Base-by-base conservation (phyloP, 2,329 filamentous ascomycete species). In the Penicillium paneum region DNA sequence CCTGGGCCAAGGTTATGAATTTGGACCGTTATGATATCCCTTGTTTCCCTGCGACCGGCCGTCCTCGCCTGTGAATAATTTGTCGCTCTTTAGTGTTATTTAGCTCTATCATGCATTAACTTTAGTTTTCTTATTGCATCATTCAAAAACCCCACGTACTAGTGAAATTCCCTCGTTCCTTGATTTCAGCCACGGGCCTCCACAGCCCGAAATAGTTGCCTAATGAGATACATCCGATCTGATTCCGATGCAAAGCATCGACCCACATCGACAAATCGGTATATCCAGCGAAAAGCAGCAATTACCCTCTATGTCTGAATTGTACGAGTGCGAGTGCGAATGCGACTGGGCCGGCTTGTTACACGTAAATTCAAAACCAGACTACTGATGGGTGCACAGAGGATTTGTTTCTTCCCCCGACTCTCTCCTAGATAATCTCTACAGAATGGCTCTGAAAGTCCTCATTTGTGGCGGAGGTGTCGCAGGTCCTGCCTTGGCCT, bases 1-100 rank as follows among this genome's bases (percentile, higher is more conserved):
- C 84, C 3, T 91, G 88, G 88, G 77, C 78, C 64, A 91, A 91
- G 84, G 83, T 91, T 11, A 87, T 87, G 83, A 86, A 88, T 67
- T 68, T 87, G 52, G 88, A 91, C 69, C 81, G 88, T 12, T 91
- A 84, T 66, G 88, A 90, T 60, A 56, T 84, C n/a, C 50, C 50
- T 4, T 61, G 50, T 15, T 55, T 58, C 12, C 42, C 54, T 17
- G 49, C 34, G 43, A 56, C 56, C 42, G 56, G 60, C 24, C 56
- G 58, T 52, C 51, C 62, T 56, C 62, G 62, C 39, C 47, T 63
- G 51, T 62, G 50, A 63, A 57, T 41, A n/a, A 19, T 31, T 11
- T 24, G 17, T 31, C 5, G 3, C 26, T 45, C 7, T 26, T 11
- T 17, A 41, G 26, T 34, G 7, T 52, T 28, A 40, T 8, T 34